Conservation (phyloP, 495 filamentous ascomycete genomes). For the Amniculicola lignicola region DNA sequence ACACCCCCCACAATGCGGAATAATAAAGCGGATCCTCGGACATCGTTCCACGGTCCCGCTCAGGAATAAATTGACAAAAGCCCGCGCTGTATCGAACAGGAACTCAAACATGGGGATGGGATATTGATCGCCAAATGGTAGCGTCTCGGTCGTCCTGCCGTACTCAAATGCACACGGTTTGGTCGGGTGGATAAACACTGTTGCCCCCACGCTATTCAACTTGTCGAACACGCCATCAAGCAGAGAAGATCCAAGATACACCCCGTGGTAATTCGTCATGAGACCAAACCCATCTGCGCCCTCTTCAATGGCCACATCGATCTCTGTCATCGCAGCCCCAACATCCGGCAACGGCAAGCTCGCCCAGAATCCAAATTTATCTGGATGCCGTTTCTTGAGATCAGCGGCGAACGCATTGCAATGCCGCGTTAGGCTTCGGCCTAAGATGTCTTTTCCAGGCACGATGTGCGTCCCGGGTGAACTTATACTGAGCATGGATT, state of each 20-base stretch:
- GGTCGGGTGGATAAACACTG: conserved; percentile 56
- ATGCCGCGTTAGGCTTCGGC: conserved; percentile 36
- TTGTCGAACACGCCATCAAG: conserved; percentile 46
- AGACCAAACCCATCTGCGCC: conserved; percentile 51
- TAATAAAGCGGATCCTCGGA: conserved; percentile 47
- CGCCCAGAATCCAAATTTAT: conserved; percentile 50
- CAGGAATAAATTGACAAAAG: conserved; percentile 50
- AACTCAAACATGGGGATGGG: conserved; percentile 55
- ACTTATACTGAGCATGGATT: conserved; percentile 52
- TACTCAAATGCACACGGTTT: conserved; percentile 30
- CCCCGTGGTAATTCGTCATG: conserved; percentile 48
- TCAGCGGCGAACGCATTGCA: conserved; percentile 46
- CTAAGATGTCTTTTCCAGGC: conserved; percentile 39
- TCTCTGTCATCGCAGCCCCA: conserved; percentile 45
- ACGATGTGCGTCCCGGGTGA: conserved; percentile 51
- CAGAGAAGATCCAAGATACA: conserved; percentile 50
- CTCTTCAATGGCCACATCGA: conserved; percentile 43
- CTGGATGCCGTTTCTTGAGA: conserved; percentile 41
- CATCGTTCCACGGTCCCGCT: conserved; percentile 47
- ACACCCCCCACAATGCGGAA: conserved; percentile 51
- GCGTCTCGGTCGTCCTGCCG: conserved; percentile 8
- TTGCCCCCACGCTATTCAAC: conserved; percentile 36
- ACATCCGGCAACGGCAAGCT: conserved; percentile 52
- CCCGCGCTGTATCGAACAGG: conserved; percentile 54
- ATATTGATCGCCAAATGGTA: conserved; percentile 39